A percentile compares a stretch with the other conserved stretches of the same genome.
phyloP scores from a whole-genome alignment of 257 asterid genomes.

The Nicotiana otophora region DNA sequence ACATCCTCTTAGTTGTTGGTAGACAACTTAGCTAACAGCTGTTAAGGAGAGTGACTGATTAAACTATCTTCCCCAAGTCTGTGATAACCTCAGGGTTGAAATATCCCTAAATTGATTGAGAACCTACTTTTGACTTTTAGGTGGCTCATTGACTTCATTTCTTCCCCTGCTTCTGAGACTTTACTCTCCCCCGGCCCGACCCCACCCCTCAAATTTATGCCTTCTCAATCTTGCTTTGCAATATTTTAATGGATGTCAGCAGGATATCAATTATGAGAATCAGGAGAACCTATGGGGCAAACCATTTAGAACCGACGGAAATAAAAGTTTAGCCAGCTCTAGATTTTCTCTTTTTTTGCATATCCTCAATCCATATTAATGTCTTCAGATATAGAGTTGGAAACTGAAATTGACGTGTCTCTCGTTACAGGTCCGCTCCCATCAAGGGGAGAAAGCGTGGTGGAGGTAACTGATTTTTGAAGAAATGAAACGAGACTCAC shows the following conservation, averaged over 20 bases:
- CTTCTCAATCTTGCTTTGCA: background rate
- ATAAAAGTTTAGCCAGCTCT: no score
- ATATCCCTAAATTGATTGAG: background rate
- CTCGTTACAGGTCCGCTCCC: conserved; percentile 75
- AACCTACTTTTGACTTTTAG: background rate
- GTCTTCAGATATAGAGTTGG: no score
- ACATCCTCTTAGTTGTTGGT: background rate
- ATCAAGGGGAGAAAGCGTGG: conserved; percentile 95
- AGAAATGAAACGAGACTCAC: conserved; percentile 98
- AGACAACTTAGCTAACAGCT: background rate
- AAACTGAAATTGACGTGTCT: background rate
- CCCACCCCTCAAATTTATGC: background rate
- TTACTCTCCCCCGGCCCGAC: background rate
- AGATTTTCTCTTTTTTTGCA: no score
- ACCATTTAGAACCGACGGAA: no score
- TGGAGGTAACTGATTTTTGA: conserved; percentile 86
- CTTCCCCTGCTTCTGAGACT: background rate
- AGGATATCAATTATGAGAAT: background rate
- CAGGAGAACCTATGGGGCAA: background rate
- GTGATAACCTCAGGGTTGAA: background rate
- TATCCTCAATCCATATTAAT: no score
- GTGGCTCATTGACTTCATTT: background rate
- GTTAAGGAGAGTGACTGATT: background rate
- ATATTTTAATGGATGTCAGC: background rate
- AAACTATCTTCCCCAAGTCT: background rate